A percentile compares a stretch with the other conserved stretches of the same genome.
phyloP scores from a whole-genome alignment of 75 land plant species.

The Selaginella tamariscina region DNA sequence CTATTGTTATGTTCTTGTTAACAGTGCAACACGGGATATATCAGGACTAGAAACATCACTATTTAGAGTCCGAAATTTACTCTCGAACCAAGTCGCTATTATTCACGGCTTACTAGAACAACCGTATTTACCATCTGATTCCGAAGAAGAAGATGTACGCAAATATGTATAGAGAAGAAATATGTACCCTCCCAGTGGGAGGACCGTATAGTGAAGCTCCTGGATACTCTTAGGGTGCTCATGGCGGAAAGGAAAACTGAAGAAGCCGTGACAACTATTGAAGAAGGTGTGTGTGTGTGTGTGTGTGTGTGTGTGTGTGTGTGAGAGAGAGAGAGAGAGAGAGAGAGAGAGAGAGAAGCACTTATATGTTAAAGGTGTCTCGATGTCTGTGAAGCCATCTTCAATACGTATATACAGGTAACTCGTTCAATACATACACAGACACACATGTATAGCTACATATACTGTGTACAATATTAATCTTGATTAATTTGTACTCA shows the following conservation, averaged over 20 bases:
- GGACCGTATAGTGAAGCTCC: background rate
- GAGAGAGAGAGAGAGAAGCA: conserved; percentile 24
- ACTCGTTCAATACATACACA: too few species aligned
- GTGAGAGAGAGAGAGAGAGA: conserved; percentile 38
- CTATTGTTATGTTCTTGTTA: background rate
- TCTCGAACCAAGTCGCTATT: background rate
- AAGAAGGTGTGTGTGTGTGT: too few species aligned
- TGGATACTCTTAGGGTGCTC: conserved; percentile 44
- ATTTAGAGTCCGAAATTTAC: background rate
- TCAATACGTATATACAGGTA: too few species aligned
- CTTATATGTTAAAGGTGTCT: too few species aligned
- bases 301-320: too few species aligned
- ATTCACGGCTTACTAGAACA: background rate
- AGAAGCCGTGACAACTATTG: too few species aligned
- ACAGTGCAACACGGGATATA: background rate
- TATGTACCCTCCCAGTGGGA: background rate
- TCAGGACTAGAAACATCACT: background rate
- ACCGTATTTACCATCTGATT: background rate
- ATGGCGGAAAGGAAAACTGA: conserved; percentile 58
- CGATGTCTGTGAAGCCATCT: too few species aligned
- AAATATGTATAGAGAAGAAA: background rate
- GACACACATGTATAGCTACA: too few species aligned
- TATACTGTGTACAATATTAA: too few species aligned
- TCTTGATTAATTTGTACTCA: background rate
- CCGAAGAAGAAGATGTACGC: background rate